A percentile compares a stretch with the other conserved stretches of the same genome.
Evolutionary conservation across 2,329 filamentous ascomycete genomes (phyloP).

Genomic region (Cryoendolithus antarcticus): DNA sequence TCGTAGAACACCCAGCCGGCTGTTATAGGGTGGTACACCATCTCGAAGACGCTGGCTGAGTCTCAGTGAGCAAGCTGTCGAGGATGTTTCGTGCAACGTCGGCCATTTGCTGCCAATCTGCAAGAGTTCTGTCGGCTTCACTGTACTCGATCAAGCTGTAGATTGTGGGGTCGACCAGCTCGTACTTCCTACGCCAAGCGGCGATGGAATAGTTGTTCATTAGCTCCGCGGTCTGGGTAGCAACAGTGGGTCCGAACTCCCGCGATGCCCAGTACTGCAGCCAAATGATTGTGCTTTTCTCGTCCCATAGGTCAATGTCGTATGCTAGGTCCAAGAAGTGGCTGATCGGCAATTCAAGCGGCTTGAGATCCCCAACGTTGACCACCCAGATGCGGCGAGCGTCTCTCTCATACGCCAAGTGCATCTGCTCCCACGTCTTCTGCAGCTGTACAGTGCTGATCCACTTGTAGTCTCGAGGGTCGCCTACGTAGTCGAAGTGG

Average conservation of each 20-base stretch:
- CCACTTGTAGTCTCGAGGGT: conserved; percentile 42
- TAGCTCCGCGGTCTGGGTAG: conserved; percentile 38
- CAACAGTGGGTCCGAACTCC: conserved; percentile 42
- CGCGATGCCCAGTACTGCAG: conserved; percentile 44
- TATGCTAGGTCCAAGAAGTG: conserved; percentile 60
- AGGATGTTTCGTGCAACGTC: conserved; percentile 45
- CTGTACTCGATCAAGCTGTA: conserved; percentile 53
- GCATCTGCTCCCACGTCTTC: conserved; percentile 55
- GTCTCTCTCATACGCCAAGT: conserved; percentile 45
- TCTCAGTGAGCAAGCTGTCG: conserved; percentile 36
- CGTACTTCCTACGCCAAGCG: conserved; percentile 49
- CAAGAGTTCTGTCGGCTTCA: conserved; percentile 47
- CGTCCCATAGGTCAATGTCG: conserved; percentile 45
- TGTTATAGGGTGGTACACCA: conserved; percentile 47
- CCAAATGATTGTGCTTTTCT: conserved; percentile 45
- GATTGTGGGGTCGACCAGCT: conserved; percentile 45
- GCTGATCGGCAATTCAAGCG: conserved; percentile 51
- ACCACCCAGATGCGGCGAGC: conserved; percentile 54
- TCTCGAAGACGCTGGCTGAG: conserved; percentile 49
- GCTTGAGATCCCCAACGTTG: conserved; percentile 56
- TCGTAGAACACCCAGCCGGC: conserved; percentile 46
- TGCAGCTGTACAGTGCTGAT: conserved; percentile 55
- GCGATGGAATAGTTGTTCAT: conserved; percentile 45
- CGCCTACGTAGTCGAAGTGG: conserved; percentile 52
- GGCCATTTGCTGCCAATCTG: conserved; percentile 43